Conservation (phyloP, 2,329 filamentous ascomycete genomes). For the Claviceps cyperi region DNA sequence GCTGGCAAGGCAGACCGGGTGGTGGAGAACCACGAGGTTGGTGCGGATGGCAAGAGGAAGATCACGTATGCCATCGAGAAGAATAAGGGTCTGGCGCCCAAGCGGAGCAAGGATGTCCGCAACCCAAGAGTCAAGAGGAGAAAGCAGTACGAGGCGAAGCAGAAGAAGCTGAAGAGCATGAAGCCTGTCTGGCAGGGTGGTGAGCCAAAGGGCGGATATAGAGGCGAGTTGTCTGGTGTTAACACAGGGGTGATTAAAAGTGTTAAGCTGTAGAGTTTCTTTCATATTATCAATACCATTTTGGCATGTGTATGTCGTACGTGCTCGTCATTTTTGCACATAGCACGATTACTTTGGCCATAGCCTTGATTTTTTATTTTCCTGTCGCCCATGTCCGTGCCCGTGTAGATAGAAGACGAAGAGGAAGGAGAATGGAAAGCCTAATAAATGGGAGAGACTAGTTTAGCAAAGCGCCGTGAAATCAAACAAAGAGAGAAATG, state of each 20-base stretch:
- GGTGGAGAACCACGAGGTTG: slow-evolving; percentile 53
- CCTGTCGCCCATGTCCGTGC: too few relatives aligned
- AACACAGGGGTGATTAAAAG: slow-evolving; percentile 89
- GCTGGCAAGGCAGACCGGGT: slow-evolving; percentile 51
- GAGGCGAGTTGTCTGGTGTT: slow-evolving; percentile 87
- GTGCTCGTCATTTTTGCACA: too few relatives aligned
- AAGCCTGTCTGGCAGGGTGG: slow-evolving; percentile 76
- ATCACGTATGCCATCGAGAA: slow-evolving; percentile 92
- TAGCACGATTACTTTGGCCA: too few relatives aligned
- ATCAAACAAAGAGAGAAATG: too few relatives aligned
- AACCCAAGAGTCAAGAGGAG: slow-evolving; percentile 98
- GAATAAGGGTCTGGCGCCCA: slow-evolving; percentile 88
- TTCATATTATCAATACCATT: neutral
- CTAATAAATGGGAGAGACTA: too few relatives aligned
- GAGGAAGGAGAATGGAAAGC: too few relatives aligned
- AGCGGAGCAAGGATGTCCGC: slow-evolving; percentile 82
- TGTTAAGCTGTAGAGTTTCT: slow-evolving; percentile 55
- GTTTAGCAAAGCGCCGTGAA: too few relatives aligned
- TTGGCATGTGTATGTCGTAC: neutral
- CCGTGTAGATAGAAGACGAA: too few relatives aligned
- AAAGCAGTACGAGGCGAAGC: slow-evolving; percentile 89
- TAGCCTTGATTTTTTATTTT: neutral
- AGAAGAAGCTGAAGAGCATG: slow-evolving; percentile 89
- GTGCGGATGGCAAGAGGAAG: slow-evolving; percentile 75
- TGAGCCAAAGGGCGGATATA: slow-evolving; percentile 72